phyloP scores from a whole-genome alignment of 768 basidiomycete genomes.

The Trametopsis cervina region DNA sequence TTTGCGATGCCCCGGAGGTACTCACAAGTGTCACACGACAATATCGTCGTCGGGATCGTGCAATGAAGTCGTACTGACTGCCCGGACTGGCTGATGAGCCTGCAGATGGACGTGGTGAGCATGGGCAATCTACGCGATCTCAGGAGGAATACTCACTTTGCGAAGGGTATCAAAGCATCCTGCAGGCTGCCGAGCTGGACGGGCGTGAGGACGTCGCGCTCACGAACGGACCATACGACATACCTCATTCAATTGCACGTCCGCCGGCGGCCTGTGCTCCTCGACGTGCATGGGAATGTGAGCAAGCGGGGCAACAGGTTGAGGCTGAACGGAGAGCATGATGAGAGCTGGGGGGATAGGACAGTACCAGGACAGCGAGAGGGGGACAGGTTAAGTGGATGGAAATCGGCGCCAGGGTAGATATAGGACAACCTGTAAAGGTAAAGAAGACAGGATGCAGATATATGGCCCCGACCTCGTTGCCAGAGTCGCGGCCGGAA shows the following conservation, averaged over 20 bases:
- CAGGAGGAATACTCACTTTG: conserved; percentile 36
- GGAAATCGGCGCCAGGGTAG: conserved; percentile 9
- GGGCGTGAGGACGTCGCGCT: conserved; percentile 6
- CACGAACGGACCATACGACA: conserved; percentile 7
- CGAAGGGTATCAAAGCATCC: conserved; percentile 57
- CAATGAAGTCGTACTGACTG: conserved; percentile 51
- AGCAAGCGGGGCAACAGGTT: conserved; percentile 18
- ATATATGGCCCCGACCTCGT: conserved; percentile 20
- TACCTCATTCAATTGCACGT: conserved; percentile 33
- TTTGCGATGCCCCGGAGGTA: conserved; percentile 1
- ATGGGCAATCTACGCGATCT: not conserved
- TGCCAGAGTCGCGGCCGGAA: conserved; percentile 22
- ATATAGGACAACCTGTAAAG: conserved; percentile 14
- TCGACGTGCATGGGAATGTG: conserved; percentile 22
- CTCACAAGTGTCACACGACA: conserved; percentile 52
- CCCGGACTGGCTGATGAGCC: conserved; percentile 43
- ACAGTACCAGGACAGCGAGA: conserved; percentile 2
- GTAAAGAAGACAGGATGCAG: conserved; percentile 7
- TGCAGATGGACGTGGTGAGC: conserved; percentile 19
- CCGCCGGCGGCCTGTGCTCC: conserved; percentile 13
- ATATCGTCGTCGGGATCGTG: conserved; percentile 60
- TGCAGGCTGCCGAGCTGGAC: conserved; percentile 41
- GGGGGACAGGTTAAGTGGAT: conserved; percentile 5
- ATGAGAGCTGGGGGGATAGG: conserved; percentile 10
- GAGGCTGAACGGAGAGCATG: conserved; percentile 25